Conservation (phyloP, 345 rosid genomes). For the Dipteronia dyeriana region DNA sequence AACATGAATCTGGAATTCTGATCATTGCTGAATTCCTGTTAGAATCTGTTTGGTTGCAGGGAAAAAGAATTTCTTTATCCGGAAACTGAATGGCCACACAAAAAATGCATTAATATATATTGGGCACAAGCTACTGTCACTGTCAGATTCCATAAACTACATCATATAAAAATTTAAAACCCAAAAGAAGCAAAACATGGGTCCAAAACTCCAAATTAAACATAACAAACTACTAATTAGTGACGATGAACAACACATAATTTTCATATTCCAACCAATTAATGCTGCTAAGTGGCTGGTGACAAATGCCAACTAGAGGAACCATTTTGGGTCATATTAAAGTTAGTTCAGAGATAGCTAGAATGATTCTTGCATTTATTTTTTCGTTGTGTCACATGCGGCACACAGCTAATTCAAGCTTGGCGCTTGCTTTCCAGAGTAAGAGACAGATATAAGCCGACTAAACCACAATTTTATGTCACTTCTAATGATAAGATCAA, state of each 20-base stretch:
- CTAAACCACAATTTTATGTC: background rate
- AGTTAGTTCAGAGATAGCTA: no score
- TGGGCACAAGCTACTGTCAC: background rate
- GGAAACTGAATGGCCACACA: background rate
- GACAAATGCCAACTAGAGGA: constrained; percentile 3
- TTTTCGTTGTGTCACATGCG: background rate
- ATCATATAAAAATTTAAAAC: background rate
- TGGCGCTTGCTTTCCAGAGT: constrained; percentile 18
- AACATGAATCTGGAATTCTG: no score
- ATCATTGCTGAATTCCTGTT: no score
- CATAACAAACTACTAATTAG: background rate
- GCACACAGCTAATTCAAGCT: constrained; percentile 26
- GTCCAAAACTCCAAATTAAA: background rate
- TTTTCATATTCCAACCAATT: background rate
- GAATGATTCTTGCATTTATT: no score
- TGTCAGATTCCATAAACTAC: background rate
- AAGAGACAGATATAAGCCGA: background rate
- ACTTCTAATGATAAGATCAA: background rate
- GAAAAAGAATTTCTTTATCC: no score
- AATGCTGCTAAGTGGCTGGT: background rate
- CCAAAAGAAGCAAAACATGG: background rate
- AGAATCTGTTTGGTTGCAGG: no score
- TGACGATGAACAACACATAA: background rate
- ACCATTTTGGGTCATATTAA: background rate
- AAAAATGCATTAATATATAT: background rate